phyloP scores from a whole-genome alignment of 805 yeast genomes.

The Blastobotrys peoriensis region DNA sequence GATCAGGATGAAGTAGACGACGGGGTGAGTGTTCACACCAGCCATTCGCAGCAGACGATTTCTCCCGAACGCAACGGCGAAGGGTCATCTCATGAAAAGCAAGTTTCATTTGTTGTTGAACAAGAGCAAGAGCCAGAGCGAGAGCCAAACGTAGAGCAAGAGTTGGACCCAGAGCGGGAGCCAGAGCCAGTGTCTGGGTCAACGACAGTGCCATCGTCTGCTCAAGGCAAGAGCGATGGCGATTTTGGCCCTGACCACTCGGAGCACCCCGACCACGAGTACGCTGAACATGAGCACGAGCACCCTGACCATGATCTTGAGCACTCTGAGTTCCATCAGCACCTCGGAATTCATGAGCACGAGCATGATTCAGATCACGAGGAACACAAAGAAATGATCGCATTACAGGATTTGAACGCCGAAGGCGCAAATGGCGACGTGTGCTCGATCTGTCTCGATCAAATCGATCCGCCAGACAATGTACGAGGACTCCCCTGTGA shows the following conservation, averaged over 20 bases:
- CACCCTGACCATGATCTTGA: background rate
- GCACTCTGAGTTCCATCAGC: background rate
- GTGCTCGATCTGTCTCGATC: constrained; percentile 75
- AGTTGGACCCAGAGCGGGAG: background rate
- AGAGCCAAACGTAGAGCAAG: background rate
- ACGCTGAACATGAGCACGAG: constrained; percentile 1
- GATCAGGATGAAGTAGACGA: too few species aligned
- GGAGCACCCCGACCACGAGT: background rate
- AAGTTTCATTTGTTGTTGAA: too few species aligned
- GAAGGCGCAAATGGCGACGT: constrained; percentile 38
- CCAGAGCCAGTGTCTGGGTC: too few species aligned
- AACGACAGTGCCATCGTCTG: background rate
- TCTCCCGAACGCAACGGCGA: constrained; percentile 1
- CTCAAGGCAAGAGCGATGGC: background rate
- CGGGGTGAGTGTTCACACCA: background rate
- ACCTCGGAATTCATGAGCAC: background rate
- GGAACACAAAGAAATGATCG: background rate
- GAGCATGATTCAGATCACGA: background rate
- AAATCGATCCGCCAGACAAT: constrained; percentile 51
- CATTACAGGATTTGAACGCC: background rate
- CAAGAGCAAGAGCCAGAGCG: too few species aligned
- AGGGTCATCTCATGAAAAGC: background rate
- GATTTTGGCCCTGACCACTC: background rate
- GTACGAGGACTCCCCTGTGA: constrained; percentile 76
- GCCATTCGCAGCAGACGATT: background rate